These are phyloP conservation scores for Helotiales sp. DNA, from an alignment of 2,329 filamentous ascomycete genomes.

Conservation along the genomic window DNA sequence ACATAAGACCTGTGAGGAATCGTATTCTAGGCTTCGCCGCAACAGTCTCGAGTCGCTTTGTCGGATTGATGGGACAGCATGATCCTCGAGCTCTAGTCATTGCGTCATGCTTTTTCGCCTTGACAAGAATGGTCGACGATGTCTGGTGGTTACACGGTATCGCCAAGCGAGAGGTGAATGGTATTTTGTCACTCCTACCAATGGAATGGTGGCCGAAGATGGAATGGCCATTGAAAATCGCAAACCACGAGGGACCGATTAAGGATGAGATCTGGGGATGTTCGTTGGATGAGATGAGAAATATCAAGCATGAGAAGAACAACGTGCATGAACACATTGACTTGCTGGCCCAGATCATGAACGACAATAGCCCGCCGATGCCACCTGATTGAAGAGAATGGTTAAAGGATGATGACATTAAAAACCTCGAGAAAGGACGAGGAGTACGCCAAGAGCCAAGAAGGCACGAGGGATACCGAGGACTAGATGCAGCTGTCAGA, in stretches of 20 bases:
- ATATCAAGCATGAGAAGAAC: constrained; percentile 12
- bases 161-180: constrained; percentile 63
- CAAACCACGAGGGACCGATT: constrained; percentile 30
- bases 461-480: not conserved
- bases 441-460: not conserved
- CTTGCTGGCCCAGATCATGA: constrained; percentile 27
- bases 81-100: constrained; percentile 41
- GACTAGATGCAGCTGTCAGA: no score
- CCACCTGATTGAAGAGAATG: constrained; percentile 24
- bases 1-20: constrained; percentile 58
- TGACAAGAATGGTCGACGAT: constrained; percentile 31
- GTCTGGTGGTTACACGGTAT: constrained; percentile 71
- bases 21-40: constrained; percentile 64
- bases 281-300: not conserved
- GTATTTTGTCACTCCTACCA: constrained; percentile 37
- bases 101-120: constrained; percentile 33
- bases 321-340: constrained; percentile 29
- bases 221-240: constrained; percentile 34
- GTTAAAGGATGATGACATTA: not conserved
- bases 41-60: constrained; percentile 60
- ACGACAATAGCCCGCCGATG: constrained; percentile 19
- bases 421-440: not conserved
- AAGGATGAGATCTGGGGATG: constrained; percentile 33
- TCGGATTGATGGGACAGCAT: constrained; percentile 58
- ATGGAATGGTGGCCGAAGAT: constrained; percentile 34